Evolutionary conservation across 805 yeast genomes (phyloP).

Genomic region (Yarrowia osloensis): DNA sequence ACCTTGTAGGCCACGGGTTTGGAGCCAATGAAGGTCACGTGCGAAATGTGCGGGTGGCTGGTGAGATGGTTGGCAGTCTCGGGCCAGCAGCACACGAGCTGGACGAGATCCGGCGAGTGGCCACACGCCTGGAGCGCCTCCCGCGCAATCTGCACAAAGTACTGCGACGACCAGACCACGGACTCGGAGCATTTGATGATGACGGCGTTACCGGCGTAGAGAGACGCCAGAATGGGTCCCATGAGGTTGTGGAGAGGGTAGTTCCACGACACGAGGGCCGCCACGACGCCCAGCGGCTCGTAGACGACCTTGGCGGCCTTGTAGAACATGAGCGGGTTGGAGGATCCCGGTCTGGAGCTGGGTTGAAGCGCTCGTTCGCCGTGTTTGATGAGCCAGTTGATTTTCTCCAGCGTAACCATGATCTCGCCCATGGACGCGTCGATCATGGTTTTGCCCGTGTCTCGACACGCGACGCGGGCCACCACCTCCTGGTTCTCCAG

Average conservation of each 20-base stretch:
- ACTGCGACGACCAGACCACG: slow-evolving; percentile 90
- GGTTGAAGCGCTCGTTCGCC: slow-evolving; percentile 74
- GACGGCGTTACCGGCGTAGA: slow-evolving; percentile 89
- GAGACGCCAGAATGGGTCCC: slow-evolving; percentile 88
- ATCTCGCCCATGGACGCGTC: slow-evolving; percentile 93
- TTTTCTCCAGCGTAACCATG: slow-evolving; percentile 89
- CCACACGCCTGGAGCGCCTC: slow-evolving; percentile 73
- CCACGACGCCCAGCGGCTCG: slow-evolving; percentile 87
- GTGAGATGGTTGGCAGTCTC: slow-evolving; percentile 85
- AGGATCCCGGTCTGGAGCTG: slow-evolving; percentile 82
- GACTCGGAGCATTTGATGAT: slow-evolving; percentile 94
- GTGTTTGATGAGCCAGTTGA: slow-evolving; percentile 83
- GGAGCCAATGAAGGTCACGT: slow-evolving; percentile 95
- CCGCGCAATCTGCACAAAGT: slow-evolving; percentile 71
- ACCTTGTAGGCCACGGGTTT: slow-evolving; percentile 90
- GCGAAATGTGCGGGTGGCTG: slow-evolving; percentile 77
- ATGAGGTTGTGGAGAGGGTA: slow-evolving; percentile 93
- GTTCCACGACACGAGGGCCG: slow-evolving; percentile 95
- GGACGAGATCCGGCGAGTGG: slow-evolving; percentile 79
- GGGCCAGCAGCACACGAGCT: slow-evolving; percentile 86
- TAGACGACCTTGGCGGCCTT: slow-evolving; percentile 92
- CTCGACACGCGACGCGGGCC: slow-evolving; percentile 92
- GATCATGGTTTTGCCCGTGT: slow-evolving; percentile 92
- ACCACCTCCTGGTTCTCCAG: slow-evolving; percentile 80
- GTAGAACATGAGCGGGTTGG: slow-evolving; percentile 80